A percentile compares a stretch with the other conserved stretches of the same genome.
These are phyloP conservation scores for Phytophthora crassamura DNA, from an alignment of 352 stramenopile genomes.

Conservation along the genomic window DNA sequence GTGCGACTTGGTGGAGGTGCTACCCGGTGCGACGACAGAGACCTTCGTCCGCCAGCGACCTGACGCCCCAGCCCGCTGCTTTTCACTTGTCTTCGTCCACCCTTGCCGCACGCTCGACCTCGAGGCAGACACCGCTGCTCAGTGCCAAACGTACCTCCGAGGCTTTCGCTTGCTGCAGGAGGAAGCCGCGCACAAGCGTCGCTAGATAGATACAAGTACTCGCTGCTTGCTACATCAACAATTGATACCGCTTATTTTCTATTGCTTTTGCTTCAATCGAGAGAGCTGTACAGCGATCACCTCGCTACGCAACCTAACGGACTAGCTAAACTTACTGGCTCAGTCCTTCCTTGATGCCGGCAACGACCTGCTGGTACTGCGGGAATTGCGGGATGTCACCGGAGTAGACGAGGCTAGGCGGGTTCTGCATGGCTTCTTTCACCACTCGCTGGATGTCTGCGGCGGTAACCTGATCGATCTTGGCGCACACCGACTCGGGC, in stretches of 20 bases:
- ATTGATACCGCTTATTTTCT: slow-evolving; percentile 15
- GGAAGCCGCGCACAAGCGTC: slow-evolving; percentile 48
- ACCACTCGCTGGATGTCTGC: slow-evolving; percentile 87
- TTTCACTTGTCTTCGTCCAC: slow-evolving; percentile 77
- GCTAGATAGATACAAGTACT: slow-evolving; percentile 14
- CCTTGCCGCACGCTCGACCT: slow-evolving; percentile 77
- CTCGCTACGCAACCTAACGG: slow-evolving; percentile 7
- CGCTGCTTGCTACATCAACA: background rate
- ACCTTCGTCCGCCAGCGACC: slow-evolving; percentile 49
- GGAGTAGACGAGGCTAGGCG: slow-evolving; percentile 86
- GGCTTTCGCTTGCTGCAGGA: slow-evolving; percentile 67
- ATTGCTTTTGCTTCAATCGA: slow-evolving; percentile 21
- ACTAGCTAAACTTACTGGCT: slow-evolving; percentile 32
- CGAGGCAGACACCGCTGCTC: slow-evolving; percentile 58
- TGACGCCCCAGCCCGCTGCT: slow-evolving; percentile 47
- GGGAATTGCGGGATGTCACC: slow-evolving; percentile 82
- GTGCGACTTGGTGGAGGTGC: slow-evolving; percentile 56
- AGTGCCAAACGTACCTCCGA: slow-evolving; percentile 53
- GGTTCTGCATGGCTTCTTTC: slow-evolving; percentile 73
- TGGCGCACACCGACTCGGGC: slow-evolving; percentile 84
- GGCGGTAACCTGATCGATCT: slow-evolving; percentile 91
- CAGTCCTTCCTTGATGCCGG: slow-evolving; percentile 77
- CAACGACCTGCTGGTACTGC: slow-evolving; percentile 84
- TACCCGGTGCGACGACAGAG: slow-evolving; percentile 56
- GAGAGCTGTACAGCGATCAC: background rate